Conservation (phyloP, 352 stramenopile species). For the Phytopythium oedochilum region DNA sequence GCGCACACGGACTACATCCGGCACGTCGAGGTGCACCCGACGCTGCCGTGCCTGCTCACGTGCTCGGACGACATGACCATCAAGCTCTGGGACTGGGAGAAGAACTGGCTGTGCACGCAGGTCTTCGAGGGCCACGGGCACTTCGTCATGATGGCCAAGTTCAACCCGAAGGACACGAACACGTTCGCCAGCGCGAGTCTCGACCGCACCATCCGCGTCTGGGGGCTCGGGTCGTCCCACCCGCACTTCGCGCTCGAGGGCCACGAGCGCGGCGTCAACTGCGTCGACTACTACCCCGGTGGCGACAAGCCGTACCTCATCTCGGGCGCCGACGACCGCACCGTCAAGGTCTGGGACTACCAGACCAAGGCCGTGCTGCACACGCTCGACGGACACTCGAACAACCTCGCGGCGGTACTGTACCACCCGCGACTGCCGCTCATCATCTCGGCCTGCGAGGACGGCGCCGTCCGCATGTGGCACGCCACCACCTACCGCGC, state of each 20-base stretch:
- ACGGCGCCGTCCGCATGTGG: conserved; percentile 95
- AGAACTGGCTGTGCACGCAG: conserved; percentile 73
- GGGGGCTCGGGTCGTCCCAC: conserved; percentile 87
- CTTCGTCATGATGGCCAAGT: conserved; percentile 99
- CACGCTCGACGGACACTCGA: conserved; percentile 97
- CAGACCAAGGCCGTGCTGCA: conserved; percentile 99
- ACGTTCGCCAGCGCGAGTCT: conserved; percentile 97
- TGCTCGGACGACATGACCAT: conserved; percentile 98
- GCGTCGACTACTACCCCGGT: conserved; percentile 98
- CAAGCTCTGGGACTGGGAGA: conserved; percentile 99
- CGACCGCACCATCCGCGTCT: conserved; percentile 96
- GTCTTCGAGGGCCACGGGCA: conserved; percentile 93
- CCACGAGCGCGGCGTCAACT: conserved; percentile 98
- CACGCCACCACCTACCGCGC: conserved; percentile 93
- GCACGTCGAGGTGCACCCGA: conserved; percentile 95
- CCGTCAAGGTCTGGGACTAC: conserved; percentile 99
- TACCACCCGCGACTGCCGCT: conserved; percentile 99
- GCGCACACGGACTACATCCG: conserved; percentile 99
- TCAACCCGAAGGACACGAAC: conserved; percentile 99
- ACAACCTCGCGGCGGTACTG: conserved; percentile 97
- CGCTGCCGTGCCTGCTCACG: conserved; percentile 95
- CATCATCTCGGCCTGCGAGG: conserved; percentile 97
- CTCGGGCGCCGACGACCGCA: conserved; percentile 94
- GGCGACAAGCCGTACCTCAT: conserved; percentile 99
- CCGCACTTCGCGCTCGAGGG: conserved; percentile 91